Conservation (phyloP, 169 alveolate genomes). For the Sarcocystis neurona region DNA sequence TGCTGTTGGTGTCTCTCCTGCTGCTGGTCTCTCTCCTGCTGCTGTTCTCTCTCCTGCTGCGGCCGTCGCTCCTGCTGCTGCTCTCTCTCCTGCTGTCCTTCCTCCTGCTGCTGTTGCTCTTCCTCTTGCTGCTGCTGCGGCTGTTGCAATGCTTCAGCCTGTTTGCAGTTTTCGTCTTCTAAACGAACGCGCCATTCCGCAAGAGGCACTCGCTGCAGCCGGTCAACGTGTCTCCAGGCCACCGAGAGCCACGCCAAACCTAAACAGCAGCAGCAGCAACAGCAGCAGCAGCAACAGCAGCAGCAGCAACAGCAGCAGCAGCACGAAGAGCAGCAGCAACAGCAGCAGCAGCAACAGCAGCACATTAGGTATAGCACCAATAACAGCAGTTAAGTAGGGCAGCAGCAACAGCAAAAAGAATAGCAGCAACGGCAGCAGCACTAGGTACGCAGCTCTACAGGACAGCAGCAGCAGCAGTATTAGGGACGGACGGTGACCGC, state of each 20-base stretch:
- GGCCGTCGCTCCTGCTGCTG: no score
- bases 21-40: no score
- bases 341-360: not conserved
- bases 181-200: not conserved
- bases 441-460: not conserved
- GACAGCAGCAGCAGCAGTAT: not conserved
- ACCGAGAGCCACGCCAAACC: constrained; percentile 2
- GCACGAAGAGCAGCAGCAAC: not conserved
- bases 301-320: not conserved
- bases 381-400: no score
- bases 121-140: not conserved
- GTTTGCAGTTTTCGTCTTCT: no score
- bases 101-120: no score
- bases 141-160: not conserved
- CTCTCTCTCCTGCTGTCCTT: no score
- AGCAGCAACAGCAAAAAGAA: not conserved
- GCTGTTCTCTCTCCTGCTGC: no score
- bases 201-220: constrained; percentile 15
- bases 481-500: not conserved
- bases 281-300: not conserved
- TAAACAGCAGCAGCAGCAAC: not conserved
- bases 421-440: not conserved
- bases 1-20: no score
- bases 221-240: constrained; percentile 10
- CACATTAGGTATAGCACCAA: not conserved